Conservation (phyloP, 441 rosid genomes). For the Gossypium schwendimanii region DNA sequence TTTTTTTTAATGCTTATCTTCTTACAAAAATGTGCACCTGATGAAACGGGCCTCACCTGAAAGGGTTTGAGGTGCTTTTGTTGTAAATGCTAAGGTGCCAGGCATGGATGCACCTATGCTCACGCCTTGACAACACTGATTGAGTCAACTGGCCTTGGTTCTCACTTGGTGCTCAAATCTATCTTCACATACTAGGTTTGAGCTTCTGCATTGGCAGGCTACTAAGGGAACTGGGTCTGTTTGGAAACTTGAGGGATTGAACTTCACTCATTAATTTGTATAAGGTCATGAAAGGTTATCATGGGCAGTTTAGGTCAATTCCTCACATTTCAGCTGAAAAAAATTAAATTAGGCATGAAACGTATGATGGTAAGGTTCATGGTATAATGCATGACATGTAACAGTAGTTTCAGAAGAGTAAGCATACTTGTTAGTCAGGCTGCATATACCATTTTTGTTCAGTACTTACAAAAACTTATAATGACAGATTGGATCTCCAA, state of each 20-base stretch:
- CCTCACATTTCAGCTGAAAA: not conserved
- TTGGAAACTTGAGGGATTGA: not conserved
- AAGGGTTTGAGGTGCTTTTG: no score
- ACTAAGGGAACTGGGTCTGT: not conserved
- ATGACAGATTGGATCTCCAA: not conserved
- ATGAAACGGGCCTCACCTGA: no score
- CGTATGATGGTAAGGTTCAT: not conserved
- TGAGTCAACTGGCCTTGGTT: not conserved
- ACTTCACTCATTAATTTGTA: not conserved
- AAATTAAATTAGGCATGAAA: not conserved
- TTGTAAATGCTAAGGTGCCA: no score
- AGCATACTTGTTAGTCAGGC: not conserved
- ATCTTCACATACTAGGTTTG: not conserved
- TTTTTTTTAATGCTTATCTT: no score
- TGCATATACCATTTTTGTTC: not conserved
- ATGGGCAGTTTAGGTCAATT: not conserved
- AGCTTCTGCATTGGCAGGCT: not conserved
- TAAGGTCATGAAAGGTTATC: not conserved
- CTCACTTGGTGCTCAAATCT: not conserved
- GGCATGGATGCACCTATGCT: no score
- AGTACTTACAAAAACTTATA: slow-evolving; percentile 2
- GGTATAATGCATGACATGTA: not conserved
- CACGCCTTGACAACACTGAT: no score
- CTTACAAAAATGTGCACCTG: no score
- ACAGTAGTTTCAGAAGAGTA: not conserved